Percentiles rank a stretch among this genome's conserved stretches.
These are phyloP conservation scores for Leucaena leucocephala DNA, from an alignment of 306 rosid genomes.

Conservation along the genomic window DNA sequence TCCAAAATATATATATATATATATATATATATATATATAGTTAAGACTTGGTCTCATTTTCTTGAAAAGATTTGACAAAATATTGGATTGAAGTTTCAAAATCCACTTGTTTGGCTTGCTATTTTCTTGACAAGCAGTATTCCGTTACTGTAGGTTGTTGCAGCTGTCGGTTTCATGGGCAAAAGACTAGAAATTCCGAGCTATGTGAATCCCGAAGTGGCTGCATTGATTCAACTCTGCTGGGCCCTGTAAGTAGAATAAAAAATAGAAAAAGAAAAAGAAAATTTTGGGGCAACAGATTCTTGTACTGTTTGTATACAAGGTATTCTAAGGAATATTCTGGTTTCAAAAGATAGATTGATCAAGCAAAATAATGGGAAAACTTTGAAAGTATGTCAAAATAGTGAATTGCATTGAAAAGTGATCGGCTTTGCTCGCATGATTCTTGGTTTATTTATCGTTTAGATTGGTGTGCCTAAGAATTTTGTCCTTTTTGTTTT, in stretches of 20 bases:
- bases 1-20: too few relatives aligned
- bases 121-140: slow-evolving; percentile 30
- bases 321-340: neutral
- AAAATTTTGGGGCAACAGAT: slow-evolving; percentile 9
- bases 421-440: neutral
- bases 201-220: slow-evolving; percentile 67
- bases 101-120: neutral
- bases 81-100: neutral
- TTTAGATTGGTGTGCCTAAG: neutral
- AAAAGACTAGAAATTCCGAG: slow-evolving; percentile 83
- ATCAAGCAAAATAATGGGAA: neutral
- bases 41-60: neutral
- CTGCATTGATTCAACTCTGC: slow-evolving; percentile 81
- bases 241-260: slow-evolving; percentile 75
- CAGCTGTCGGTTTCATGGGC: slow-evolving; percentile 84
- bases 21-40: too few relatives aligned
- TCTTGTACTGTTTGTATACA: neutral
- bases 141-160: slow-evolving; percentile 65
- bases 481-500: neutral
- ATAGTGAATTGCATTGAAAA: neutral
- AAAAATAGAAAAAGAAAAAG: neutral
- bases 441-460: neutral
- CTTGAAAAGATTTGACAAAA: neutral
- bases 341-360: neutral
- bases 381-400: neutral